Evolutionary conservation across 768 basidiomycete genomes (phyloP).

Genomic region (Boletus subcaerulescens): DNA sequence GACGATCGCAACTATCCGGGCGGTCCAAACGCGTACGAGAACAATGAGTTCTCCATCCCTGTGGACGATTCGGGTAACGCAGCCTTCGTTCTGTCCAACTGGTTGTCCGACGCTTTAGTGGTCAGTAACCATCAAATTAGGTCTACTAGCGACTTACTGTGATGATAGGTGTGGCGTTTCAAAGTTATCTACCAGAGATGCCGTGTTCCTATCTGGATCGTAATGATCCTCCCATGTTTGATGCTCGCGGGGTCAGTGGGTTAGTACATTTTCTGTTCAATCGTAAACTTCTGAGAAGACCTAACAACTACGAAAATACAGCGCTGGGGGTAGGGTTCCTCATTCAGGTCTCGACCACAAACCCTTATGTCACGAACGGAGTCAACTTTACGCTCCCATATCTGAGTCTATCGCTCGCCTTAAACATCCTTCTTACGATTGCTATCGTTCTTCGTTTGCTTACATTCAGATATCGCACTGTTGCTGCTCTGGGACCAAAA

Average conservation of each 20-base stretch:
- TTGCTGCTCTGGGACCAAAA: conserved; percentile 19
- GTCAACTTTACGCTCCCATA: conserved; percentile 24
- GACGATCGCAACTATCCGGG: conserved; percentile 32
- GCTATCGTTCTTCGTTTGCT: conserved; percentile 31
- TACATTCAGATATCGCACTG: conserved; percentile 10
- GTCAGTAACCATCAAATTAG: conserved; percentile 3
- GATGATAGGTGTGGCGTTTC: conserved; percentile 14
- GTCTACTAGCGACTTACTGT: background rate
- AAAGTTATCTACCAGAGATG: conserved; percentile 16
- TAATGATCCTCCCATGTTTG: conserved; percentile 9
- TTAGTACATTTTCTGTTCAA: background rate
- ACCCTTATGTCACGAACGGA: conserved; percentile 4
- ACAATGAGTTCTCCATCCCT: conserved; percentile 21
- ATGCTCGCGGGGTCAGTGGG: conserved; percentile 7
- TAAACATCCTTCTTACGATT: conserved; percentile 34
- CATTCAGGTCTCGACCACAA: conserved; percentile 11
- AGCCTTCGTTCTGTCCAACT: conserved; percentile 8
- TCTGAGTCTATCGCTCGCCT: conserved; percentile 24
- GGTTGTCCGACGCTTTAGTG: conserved; percentile 19
- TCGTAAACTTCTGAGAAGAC: background rate
- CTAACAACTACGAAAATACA: background rate
- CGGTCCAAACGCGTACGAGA: conserved; percentile 28
- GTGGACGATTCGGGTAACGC: conserved; percentile 11
- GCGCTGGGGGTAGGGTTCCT: conserved; percentile 9
- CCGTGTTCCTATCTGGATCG: conserved; percentile 4